Percentiles rank a stretch among this genome's conserved stretches.
phyloP scores from a whole-genome alignment of 2,329 filamentous ascomycete genomes.

The Paecilomyces formosus region DNA sequence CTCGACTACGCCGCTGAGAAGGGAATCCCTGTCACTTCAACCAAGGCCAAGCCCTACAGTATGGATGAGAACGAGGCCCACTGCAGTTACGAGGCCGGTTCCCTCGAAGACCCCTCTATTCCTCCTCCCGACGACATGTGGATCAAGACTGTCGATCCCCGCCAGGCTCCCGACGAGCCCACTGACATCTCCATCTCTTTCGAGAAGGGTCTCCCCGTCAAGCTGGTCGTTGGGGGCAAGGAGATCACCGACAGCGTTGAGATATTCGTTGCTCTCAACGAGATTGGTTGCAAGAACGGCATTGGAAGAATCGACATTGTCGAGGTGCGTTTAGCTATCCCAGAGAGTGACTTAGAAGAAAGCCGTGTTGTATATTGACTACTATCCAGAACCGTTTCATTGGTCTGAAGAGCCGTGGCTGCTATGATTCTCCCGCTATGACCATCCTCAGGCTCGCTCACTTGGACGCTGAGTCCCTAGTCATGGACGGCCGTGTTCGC shows the following conservation, averaged over 20 bases:
- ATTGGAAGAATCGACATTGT: slow-evolving; percentile 79
- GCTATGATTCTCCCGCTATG: slow-evolving; percentile 62
- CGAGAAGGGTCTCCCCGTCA: slow-evolving; percentile 66
- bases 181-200: slow-evolving; percentile 66
- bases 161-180: slow-evolving; percentile 62
- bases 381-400: slow-evolving; percentile 57
- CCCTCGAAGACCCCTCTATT: slow-evolving; percentile 45
- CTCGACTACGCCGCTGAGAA: slow-evolving; percentile 42
- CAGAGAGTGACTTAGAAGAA: no score
- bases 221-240: slow-evolving; percentile 55
- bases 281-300: slow-evolving; percentile 64
- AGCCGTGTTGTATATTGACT: no score
- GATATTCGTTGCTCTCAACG: slow-evolving; percentile 65
- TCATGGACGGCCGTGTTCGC: slow-evolving; percentile 61
- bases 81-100: slow-evolving; percentile 64
- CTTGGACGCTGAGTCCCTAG: slow-evolving; percentile 58
- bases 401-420: slow-evolving; percentile 72
- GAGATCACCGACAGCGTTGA: slow-evolving; percentile 61
- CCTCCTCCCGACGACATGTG: slow-evolving; percentile 72
- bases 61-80: slow-evolving; percentile 58
- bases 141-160: slow-evolving; percentile 60
- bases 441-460: slow-evolving; percentile 50
- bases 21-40: slow-evolving; percentile 41
- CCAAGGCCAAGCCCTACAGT: slow-evolving; percentile 57
- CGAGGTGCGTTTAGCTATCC: slow-evolving; percentile 31